A percentile compares a stretch with the other conserved stretches of the same genome.
phyloP scores from a whole-genome alignment of 2,329 filamentous ascomycete species.

The Mycosphaerelloides madeirae region DNA sequence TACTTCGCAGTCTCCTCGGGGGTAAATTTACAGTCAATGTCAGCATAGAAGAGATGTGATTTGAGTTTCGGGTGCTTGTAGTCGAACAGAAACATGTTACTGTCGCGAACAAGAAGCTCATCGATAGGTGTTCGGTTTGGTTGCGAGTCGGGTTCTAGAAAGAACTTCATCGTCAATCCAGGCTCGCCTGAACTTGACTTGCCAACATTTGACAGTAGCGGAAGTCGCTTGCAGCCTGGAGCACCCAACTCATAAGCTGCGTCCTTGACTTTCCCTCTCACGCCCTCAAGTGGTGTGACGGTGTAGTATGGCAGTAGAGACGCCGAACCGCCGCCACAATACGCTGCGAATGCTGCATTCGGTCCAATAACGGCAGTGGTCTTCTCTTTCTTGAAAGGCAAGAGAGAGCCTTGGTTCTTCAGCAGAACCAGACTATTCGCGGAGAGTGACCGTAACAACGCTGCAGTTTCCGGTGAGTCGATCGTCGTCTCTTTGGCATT shows the following conservation, averaged over 20 bases:
- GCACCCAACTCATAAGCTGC: slow-evolving; percentile 22
- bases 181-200: slow-evolving; percentile 21
- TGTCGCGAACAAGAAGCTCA: slow-evolving; percentile 41
- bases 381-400: slow-evolving; percentile 63
- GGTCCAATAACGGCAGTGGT: slow-evolving; percentile 69
- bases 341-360: slow-evolving; percentile 64
- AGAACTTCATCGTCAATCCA: slow-evolving; percentile 27
- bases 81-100: slow-evolving; percentile 46
- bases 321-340: slow-evolving; percentile 33
- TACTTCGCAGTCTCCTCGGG: slow-evolving; percentile 58
- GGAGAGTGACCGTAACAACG: slow-evolving; percentile 26
- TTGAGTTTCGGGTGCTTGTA: slow-evolving; percentile 43
- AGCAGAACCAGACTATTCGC: slow-evolving; percentile 37
- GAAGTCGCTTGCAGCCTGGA: slow-evolving; percentile 28
- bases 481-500: slow-evolving; percentile 27
- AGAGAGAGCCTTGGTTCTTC: slow-evolving; percentile 62
- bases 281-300: slow-evolving; percentile 30
- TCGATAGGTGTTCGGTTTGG: slow-evolving; percentile 49
- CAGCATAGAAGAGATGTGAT: slow-evolving; percentile 37
- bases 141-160: slow-evolving; percentile 46
- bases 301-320: slow-evolving; percentile 33
- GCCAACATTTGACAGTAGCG: slow-evolving; percentile 22
- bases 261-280: slow-evolving; percentile 23
- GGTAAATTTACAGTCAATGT: slow-evolving; percentile 53
- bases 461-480: slow-evolving; percentile 31